These are phyloP conservation scores for Orbilia ellipsospora DNA, from an alignment of 2,329 filamentous ascomycete species.

Conservation along the genomic window DNA sequence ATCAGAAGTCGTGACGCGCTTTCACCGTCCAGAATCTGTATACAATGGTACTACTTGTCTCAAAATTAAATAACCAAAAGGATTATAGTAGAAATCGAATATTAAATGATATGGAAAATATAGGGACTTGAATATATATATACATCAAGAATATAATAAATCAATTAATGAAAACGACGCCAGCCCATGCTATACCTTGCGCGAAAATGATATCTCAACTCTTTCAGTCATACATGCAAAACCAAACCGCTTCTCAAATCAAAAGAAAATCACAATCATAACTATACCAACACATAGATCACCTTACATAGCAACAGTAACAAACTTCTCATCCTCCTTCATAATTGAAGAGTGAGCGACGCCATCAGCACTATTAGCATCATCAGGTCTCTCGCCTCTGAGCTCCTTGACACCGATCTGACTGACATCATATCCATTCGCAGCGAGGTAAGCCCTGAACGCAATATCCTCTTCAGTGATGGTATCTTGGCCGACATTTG, in stretches of 20 bases:
- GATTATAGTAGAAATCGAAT: slow-evolving; percentile 4
- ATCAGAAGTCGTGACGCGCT: no score
- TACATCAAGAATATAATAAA: no score
- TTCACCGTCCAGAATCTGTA: no score
- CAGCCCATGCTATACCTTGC: slow-evolving; percentile 28
- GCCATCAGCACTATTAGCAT: slow-evolving; percentile 42
- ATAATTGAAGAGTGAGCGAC: slow-evolving; percentile 8
- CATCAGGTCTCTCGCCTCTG: slow-evolving; percentile 44
- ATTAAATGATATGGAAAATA: slow-evolving; percentile 31
- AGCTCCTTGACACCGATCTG: slow-evolving; percentile 65
- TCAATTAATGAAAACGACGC: slow-evolving; percentile 12
- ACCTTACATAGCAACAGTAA: slow-evolving; percentile 27
- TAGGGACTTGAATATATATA: no score
- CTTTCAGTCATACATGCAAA: background rate
- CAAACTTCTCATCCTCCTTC: slow-evolving; percentile 47
- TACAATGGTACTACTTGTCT: no score
- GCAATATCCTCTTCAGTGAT: slow-evolving; percentile 80
- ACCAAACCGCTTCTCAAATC: slow-evolving; percentile 1
- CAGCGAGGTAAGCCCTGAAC: slow-evolving; percentile 79
- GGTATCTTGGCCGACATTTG: slow-evolving; percentile 84
- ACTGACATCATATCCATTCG: slow-evolving; percentile 79
- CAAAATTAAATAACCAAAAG: no score
- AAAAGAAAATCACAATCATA: slow-evolving; percentile 9
- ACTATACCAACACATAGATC: background rate
- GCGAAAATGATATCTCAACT: background rate